A percentile compares a stretch with the other conserved stretches of the same genome.
phyloP scores from a whole-genome alignment of 345 rosid species.

The Gossypium australe region DNA sequence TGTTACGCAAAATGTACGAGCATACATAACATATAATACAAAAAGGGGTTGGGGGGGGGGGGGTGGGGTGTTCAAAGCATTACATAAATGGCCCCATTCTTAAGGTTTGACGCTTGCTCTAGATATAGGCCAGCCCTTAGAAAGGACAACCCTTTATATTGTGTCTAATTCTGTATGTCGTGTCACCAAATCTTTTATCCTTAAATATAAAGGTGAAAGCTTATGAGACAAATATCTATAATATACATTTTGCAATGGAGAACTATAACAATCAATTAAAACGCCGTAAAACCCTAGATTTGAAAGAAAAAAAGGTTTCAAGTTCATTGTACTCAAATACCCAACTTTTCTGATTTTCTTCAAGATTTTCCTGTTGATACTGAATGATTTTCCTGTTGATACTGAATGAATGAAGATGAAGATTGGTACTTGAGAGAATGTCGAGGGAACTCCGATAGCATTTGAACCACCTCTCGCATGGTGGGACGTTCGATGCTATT shows the following conservation, averaged over 20 bases:
- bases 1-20: background rate
- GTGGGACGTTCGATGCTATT: constrained; percentile 59
- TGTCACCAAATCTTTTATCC: constrained; percentile 14
- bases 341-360: constrained; percentile 18
- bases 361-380: constrained; percentile 10
- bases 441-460: constrained; percentile 44
- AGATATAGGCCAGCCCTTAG: too few relatives aligned
- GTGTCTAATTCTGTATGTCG: too few relatives aligned
- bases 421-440: constrained; percentile 17
- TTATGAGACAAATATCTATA: background rate
- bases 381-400: constrained; percentile 12
- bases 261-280: constrained; percentile 14
- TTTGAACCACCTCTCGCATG: constrained; percentile 71
- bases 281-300: background rate
- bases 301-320: background rate
- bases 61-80: too few relatives aligned
- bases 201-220: background rate
- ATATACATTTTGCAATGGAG: constrained; percentile 21
- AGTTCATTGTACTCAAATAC: background rate
- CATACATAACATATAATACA: too few relatives aligned
- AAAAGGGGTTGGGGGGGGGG: too few relatives aligned
- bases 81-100: too few relatives aligned
- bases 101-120: too few relatives aligned
- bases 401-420: constrained; percentile 21
- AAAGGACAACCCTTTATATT: too few relatives aligned